Evolutionary conservation across 768 basidiomycete species (phyloP), one percentile per base, ranked within the genome.

Genomic region (Boletales sp.): DNA sequence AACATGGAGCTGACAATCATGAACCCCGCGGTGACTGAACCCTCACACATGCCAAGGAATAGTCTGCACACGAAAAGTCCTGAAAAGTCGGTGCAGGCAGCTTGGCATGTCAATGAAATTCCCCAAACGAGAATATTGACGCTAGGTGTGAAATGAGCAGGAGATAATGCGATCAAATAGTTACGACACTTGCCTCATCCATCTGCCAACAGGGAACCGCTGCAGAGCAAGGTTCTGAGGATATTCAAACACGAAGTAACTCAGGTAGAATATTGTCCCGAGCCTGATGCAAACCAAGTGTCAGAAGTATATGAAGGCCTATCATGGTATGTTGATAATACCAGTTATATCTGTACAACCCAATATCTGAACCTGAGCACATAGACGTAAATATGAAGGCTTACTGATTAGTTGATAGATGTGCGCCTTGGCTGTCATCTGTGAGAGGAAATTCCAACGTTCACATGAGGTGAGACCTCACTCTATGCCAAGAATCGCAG

Each of bases 191-290:
- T 51, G 79, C 86, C 84, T 87, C 82, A 89, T 85, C 86, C 86
- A 89, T 75, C 79, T 86, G 10, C 82, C 86, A 9, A 89, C 86
- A 0, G 85, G 86, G 58, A 86, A 87, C 15, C 78, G 75, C 55
- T 88, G 86, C 5, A 89, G 70, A 0, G 79, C 82, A 10, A 86
- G 65, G 57, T 87, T 87, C 62, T 87, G 87, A 1, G 86, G 87
- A 54, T 84, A 86, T 58, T 86, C 84, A 54, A 89, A 87, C 10
- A 73, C 57, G 12, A 88, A 75, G 58, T 87, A 87, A 58, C 81
- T 79, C 43, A 88, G 61, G 57, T 87, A 88, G 62, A 87, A 87
- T 32, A 87, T 78, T 4, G 86, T 87, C 13, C 86, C 86, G 8
- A 88, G 79, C 86, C 85, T 86, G 43, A 27, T n/a, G 21, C 21